Percentiles rank a stretch among this genome's conserved stretches.
These are phyloP conservation scores for Colletotrichum liriopes DNA, from an alignment of 2,329 filamentous ascomycete genomes.

Conservation along the genomic window DNA sequence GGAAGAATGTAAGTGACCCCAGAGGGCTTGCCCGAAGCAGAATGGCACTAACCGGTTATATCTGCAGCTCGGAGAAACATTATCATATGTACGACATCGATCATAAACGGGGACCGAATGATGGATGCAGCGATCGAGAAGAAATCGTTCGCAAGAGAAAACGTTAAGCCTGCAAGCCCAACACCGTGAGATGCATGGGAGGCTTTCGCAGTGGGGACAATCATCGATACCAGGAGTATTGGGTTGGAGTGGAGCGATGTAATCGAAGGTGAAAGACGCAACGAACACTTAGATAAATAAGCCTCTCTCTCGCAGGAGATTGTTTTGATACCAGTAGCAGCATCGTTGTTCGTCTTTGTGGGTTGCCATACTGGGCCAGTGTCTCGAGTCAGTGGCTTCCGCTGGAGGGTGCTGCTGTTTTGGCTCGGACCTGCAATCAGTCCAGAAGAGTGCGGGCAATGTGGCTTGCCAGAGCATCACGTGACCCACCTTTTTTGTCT, in stretches of 20 bases:
- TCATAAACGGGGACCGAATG: conserved; percentile 90
- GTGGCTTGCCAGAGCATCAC: conserved; percentile 11
- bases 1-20: conserved; percentile 74
- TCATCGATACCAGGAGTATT: neutral
- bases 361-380: neutral
- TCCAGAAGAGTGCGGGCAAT: neutral
- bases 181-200: conserved; percentile 36
- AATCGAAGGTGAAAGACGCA: neutral
- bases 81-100: conserved; percentile 92
- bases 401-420: neutral
- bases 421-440: conserved; percentile 11
- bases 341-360: neutral
- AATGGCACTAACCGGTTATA: neutral
- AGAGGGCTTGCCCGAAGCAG: neutral
- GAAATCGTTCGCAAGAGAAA: conserved; percentile 70
- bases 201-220: neutral
- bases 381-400: conserved; percentile 11
- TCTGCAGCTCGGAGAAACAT: conserved; percentile 81
- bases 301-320: neutral
- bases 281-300: conserved; percentile 24
- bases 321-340: neutral
- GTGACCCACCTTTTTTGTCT: conserved; percentile 26
- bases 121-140: conserved; percentile 89
- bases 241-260: neutral
- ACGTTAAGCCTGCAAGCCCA: conserved; percentile 39